Evolutionary conservation across 352 stramenopile species (phyloP).

Genomic region (Phytophthora sansomeana): DNA sequence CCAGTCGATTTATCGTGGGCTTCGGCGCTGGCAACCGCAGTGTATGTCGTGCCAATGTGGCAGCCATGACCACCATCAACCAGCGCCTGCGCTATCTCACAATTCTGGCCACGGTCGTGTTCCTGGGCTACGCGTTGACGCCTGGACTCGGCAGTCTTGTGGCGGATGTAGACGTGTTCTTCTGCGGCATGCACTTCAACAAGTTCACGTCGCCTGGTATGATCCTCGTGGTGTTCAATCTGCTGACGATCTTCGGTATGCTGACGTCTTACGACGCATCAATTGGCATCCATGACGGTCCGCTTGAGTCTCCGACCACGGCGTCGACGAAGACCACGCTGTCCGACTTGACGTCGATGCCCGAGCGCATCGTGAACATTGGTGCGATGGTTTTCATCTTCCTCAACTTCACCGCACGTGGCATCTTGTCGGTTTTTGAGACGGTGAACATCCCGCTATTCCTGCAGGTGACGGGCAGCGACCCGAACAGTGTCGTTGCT

Average conservation of each 20-base stretch:
- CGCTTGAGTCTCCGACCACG: conserved; percentile 53
- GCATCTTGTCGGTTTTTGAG: conserved; percentile 85
- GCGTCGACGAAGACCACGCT: conserved; percentile 51
- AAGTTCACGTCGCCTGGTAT: conserved; percentile 76
- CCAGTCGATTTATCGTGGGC: conserved; percentile 78
- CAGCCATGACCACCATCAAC: conserved; percentile 70
- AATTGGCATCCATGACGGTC: conserved; percentile 67
- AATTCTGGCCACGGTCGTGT: conserved; percentile 77
- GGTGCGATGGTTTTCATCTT: conserved; percentile 82
- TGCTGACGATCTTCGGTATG: conserved; percentile 73
- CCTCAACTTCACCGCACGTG: conserved; percentile 80
- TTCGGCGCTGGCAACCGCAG: conserved; percentile 84
- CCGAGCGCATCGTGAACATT: conserved; percentile 76
- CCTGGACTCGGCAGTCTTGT: conserved; percentile 77
- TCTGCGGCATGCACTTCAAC: conserved; percentile 76
- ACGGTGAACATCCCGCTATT: conserved; percentile 88
- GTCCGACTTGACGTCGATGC: conserved; percentile 61
- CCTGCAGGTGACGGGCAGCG: conserved; percentile 68
- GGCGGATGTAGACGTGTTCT: conserved; percentile 59
- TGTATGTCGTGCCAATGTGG: conserved; percentile 79
- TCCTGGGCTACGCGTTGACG: conserved; percentile 78
- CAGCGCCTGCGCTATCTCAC: conserved; percentile 82
- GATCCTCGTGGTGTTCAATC: conserved; percentile 70
- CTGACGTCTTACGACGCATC: conserved; percentile 62
- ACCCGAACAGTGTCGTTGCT: conserved; percentile 55